Conservation (phyloP, 2,329 filamentous ascomycete species). For the Penicillium sp. region DNA sequence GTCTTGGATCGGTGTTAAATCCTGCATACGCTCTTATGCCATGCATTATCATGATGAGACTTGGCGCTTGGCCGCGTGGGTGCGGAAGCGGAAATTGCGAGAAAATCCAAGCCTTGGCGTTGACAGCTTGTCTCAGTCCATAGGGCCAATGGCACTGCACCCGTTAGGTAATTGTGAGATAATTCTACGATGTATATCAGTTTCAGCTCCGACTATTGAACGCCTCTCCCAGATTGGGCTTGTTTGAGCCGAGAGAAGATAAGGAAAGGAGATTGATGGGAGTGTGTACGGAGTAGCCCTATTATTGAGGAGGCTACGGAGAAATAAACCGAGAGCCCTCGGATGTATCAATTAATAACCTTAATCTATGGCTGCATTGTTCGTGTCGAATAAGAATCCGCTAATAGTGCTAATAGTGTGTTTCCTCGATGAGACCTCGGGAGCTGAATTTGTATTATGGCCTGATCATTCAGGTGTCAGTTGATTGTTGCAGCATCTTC, state of each 20-base stretch:
- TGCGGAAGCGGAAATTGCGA: background rate
- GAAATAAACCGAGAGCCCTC: background rate
- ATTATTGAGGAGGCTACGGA: background rate
- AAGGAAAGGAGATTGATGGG: background rate
- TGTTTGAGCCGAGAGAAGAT: background rate
- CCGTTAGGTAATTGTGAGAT: too few relatives aligned
- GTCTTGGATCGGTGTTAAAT: background rate
- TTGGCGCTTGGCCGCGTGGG: background rate
- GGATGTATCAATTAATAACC: background rate
- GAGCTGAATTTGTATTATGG: background rate
- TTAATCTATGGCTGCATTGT: background rate
- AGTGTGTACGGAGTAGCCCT: background rate
- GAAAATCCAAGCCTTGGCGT: background rate
- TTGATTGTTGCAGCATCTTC: background rate
- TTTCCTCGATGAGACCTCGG: too few relatives aligned
- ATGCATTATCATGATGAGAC: background rate
- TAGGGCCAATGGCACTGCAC: background rate
- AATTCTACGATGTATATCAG: background rate
- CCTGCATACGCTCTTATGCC: slow-evolving; percentile 1
- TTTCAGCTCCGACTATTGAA: background rate
- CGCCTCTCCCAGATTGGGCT: background rate
- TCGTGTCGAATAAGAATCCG: background rate
- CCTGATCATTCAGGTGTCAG: background rate
- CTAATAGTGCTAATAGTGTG: background rate
- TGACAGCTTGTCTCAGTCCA: background rate